Conservation (phyloP, 306 rosid species). For the Dicorynia guianensis region DNA sequence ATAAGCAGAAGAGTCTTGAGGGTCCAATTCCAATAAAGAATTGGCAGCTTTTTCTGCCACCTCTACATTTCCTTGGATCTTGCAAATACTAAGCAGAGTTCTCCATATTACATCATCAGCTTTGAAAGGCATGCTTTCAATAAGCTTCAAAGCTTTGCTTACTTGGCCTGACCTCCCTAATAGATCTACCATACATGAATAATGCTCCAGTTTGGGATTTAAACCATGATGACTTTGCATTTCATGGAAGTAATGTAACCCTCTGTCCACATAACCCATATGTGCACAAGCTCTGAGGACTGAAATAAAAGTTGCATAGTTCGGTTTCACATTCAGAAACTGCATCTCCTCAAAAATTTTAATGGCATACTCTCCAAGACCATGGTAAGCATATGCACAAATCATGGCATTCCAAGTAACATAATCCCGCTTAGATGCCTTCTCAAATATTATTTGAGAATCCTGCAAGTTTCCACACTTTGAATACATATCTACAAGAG, state of each 20-base stretch:
- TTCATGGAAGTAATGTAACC: conserved; percentile 45
- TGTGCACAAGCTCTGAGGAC: conserved; percentile 65
- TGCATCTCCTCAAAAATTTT: conserved; percentile 53
- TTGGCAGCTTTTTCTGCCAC: conserved; percentile 57
- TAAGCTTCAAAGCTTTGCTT: conserved; percentile 50
- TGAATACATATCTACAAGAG: conserved; percentile 68
- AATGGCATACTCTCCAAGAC: conserved; percentile 61
- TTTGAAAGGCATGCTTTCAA: conserved; percentile 64
- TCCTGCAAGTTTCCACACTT: conserved; percentile 64
- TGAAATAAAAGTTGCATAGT: conserved; percentile 59
- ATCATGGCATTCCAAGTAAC: conserved; percentile 71
- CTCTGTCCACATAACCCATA: conserved; percentile 51
- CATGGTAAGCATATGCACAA: conserved; percentile 61
- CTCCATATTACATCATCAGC: conserved; percentile 63
- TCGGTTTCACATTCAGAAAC: conserved; percentile 54
- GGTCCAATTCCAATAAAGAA: conserved; percentile 51
- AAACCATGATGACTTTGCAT: conserved; percentile 51
- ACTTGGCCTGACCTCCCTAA: conserved; percentile 62
- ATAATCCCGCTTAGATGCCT: conserved; percentile 49
- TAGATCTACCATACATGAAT: conserved; percentile 64
- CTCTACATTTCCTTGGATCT: conserved; percentile 59
- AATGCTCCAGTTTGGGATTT: conserved; percentile 59
- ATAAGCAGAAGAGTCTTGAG: conserved; percentile 59
- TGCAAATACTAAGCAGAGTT: conserved; percentile 61
- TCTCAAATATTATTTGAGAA: conserved; percentile 50